Base-by-base conservation (phyloP, 164 flowering plant genomes). In the Macadamia integrifolia region DNA sequence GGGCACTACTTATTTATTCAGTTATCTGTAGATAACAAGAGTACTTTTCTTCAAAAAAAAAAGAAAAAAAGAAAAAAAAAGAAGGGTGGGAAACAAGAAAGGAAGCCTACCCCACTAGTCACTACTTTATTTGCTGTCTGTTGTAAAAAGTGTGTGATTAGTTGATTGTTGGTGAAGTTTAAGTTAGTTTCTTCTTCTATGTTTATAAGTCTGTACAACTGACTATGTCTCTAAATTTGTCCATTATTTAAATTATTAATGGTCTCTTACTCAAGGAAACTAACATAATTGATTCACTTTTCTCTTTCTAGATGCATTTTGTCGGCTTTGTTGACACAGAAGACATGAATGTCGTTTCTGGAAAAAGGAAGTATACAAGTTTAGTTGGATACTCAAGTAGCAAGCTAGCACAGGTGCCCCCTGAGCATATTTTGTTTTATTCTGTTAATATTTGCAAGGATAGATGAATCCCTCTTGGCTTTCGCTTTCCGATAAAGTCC, bases 321-420 rank as follows among this genome's bases (percentile, higher is more conserved):
- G 80, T 92, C 74, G 98, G 99, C 71, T 94, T 92, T 82, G 94
- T 90, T 78, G 97, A 94, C 72, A 69, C 92, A 48, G 97, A 92
- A 71, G 97, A 94, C 81, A 92, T 94, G 94, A 90, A 94, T 79
- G 73, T 90, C 64, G 80, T 77, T 60, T 84, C 93, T 30, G 91
- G 96, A 58, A 94, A 78, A 78, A 85, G 91, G 70, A 92, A 86
- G 71, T 94, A 71, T 72, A 70, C 94, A 18, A 94, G 97, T 84
- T 61, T 80, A 48, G 71, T 81, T 66, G 99, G 99, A 71, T 94
- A 94, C 69, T 61, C 88, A 5, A 73, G 86, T 83, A 94, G 99
- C 88, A 94, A 94, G 77, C 82, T 94, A 17, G 97, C 97, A 66
- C 92, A 94, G 98, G 99, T 94, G 43, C 66, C 44, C 32, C 62